Evolutionary conservation across 1,139 yeast genomes (phyloP).

Genomic region (Pichia sp.): DNA sequence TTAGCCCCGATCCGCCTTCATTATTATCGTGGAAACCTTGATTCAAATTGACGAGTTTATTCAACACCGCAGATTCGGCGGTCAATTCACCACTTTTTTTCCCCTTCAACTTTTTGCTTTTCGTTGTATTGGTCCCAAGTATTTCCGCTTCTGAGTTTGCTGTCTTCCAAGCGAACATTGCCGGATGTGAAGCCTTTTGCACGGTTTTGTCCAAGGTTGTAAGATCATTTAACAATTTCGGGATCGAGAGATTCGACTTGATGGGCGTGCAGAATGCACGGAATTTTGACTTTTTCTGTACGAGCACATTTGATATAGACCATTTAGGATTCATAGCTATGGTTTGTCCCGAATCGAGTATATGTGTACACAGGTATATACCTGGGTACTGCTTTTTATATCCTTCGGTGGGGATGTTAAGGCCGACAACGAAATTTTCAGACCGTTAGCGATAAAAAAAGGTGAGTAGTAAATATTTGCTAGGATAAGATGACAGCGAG

Average conservation of each 20-base stretch:
- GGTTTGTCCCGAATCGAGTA: no score
- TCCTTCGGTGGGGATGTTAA: no score
- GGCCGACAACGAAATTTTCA: no score
- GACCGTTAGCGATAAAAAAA: no score
- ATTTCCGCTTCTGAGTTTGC: constrained; percentile 27
- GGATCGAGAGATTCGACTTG: constrained; percentile 36
- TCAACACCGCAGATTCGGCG: constrained; percentile 3
- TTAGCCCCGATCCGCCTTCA: constrained; percentile 60
- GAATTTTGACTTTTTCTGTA: constrained; percentile 54
- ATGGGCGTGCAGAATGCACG: constrained; percentile 52
- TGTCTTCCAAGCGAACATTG: constrained; percentile 65
- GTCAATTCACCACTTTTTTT: constrained; percentile 6
- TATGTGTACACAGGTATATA: no score
- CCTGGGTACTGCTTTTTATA: no score
- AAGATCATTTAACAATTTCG: constrained; percentile 37
- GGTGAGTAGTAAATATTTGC: no score
- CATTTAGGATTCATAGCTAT: constrained; percentile 22
- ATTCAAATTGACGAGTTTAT: constrained; percentile 31
- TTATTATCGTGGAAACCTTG: constrained; percentile 63
- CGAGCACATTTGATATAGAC: constrained; percentile 34
- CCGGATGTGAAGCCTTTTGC: constrained; percentile 57
- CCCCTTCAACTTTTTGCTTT: constrained; percentile 13
- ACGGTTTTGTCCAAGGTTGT: constrained; percentile 39
- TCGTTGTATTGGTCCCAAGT: neutral
- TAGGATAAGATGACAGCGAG: no score